Base-by-base conservation (phyloP, 2,329 filamentous ascomycete genomes). In the Thelonectria discophora region DNA sequence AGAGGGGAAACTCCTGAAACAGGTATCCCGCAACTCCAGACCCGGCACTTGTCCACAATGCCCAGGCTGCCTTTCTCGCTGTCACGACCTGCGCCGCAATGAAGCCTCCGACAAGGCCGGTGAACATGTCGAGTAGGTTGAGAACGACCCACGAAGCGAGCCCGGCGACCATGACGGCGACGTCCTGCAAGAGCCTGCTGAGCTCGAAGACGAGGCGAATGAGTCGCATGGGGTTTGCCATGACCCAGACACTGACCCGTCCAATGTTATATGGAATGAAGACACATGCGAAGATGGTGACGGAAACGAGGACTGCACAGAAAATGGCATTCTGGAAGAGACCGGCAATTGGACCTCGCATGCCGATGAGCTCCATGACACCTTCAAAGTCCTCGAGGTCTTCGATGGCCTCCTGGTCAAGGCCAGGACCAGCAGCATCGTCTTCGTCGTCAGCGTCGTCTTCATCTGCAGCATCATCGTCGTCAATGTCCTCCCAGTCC, bases 291-390 rank as follows among this genome's bases (percentile, higher is more conserved):
- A 93, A 90, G 43, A 99, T 88, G 13, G 94, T 97, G 53, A 94
- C 86, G 1, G 92, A 91, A 13, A 99, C 93, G 27, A 99, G 84
- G 47, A 98, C 90, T 8, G 91, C 90, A 74, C 94, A 97, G 77
- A 99, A 99, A 15, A 97, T 88, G 57, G 92, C 93, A 69, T 99
- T 99, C 73, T 99, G 95, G 68, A 98, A 88, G 6, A 99, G 84
- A 3, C 93, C 93, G 13, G 90, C 90, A 3, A 99, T 83, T 0
- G 95, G 95, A 0, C 95, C 95, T 72, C 96, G 92, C 91, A 99
- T 96, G 39, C 95, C 95, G 61, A 99, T 90, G 15, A 99, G 86
- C 75, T 99, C 95, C 81, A 99, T 88, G 54, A 99, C 92, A 0
- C 95, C 95, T 74, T 99, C 95, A 15, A 99, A 88, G 73, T 99